Evolutionary conservation across 2,329 filamentous ascomycete species (phyloP).

Genomic region (Helicocarpus griseus): DNA sequence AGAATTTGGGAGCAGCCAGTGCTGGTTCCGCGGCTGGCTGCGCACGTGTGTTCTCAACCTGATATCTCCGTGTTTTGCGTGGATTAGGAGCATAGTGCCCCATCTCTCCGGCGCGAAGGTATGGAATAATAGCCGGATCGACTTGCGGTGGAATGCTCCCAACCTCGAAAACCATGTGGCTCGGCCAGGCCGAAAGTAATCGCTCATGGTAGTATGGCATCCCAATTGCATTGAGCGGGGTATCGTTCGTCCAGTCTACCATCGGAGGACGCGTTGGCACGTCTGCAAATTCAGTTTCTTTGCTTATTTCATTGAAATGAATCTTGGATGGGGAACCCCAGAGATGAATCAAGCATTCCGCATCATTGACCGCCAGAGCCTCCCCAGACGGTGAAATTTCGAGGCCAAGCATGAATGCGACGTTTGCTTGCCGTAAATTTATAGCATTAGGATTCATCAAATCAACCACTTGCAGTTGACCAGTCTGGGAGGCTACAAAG

Average conservation of each 20-base stretch:
- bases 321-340: constrained; percentile 84
- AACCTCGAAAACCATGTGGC: constrained; percentile 71
- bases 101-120: constrained; percentile 61
- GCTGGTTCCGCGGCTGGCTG: constrained; percentile 51
- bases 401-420: constrained; percentile 66
- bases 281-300: constrained; percentile 68
- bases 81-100: constrained; percentile 72
- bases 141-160: constrained; percentile 70
- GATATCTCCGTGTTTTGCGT: constrained; percentile 64
- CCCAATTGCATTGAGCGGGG: constrained; percentile 74
- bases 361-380: constrained; percentile 70
- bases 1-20: constrained; percentile 71
- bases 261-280: constrained; percentile 51
- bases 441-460: constrained; percentile 87
- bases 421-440: constrained; percentile 73
- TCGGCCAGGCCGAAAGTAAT: constrained; percentile 82
- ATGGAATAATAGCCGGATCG: constrained; percentile 59
- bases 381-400: constrained; percentile 84
- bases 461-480: constrained; percentile 92
- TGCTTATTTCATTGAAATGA: constrained; percentile 73
- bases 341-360: constrained; percentile 67
- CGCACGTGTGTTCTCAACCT: constrained; percentile 66
- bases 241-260: constrained; percentile 62
- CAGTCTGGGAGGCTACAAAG: constrained; percentile 82
- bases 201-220: constrained; percentile 89